These are phyloP conservation scores for Eucalyptus tenuipes DNA, from an alignment of 345 rosid genomes.

Conservation along the genomic window DNA sequence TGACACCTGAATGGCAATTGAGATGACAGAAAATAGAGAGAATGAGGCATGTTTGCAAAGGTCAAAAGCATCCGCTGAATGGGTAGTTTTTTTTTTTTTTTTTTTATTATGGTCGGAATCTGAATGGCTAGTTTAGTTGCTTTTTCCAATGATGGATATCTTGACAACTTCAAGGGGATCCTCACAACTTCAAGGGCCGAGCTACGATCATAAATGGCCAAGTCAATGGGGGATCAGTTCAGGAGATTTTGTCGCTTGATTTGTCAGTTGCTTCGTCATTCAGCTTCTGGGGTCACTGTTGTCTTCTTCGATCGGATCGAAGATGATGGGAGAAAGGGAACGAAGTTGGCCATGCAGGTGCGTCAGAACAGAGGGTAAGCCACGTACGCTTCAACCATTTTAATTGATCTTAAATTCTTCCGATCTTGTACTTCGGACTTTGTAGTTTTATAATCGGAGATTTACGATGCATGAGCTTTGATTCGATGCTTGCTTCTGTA, in stretches of 20 bases:
- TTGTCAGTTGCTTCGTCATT: neutral
- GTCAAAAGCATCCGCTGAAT: neutral
- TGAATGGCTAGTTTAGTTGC: neutral
- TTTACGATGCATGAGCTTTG: neutral
- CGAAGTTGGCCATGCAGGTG: neutral
- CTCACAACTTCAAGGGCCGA: neutral
- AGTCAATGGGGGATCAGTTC: neutral
- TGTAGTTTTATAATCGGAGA: neutral
- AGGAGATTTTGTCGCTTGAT: neutral
- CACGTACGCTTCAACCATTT: neutral
- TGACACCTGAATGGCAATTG: neutral
- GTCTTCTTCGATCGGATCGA: neutral
- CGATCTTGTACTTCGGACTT: neutral
- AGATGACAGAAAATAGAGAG: neutral
- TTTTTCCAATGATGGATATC: neutral
- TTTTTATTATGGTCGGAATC: neutral
- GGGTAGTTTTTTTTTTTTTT: neutral
- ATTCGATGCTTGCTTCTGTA: neutral
- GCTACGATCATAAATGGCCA: neutral
- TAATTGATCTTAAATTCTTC: neutral
- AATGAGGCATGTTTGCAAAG: neutral
- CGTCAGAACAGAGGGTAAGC: neutral
- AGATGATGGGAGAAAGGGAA: neutral
- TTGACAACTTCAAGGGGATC: neutral
- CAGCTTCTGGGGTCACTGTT: neutral